Evolutionary conservation across 2,329 filamentous ascomycete genomes (phyloP).

Genomic region (Fusarium camptoceras): DNA sequence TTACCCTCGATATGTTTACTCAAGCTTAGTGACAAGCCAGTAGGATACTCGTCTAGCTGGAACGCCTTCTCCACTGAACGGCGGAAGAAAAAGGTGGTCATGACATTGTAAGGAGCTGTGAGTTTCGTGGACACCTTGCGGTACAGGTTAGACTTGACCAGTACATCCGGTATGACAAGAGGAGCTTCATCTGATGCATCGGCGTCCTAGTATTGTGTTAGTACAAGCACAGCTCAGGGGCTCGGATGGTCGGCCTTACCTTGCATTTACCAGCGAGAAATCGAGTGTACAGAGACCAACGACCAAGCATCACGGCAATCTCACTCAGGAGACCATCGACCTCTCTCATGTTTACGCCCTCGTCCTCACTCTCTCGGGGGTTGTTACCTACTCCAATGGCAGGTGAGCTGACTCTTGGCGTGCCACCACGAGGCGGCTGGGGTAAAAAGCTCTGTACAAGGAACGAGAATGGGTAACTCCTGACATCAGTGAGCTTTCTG

Average conservation of each 20-base stretch:
- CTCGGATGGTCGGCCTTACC: constrained; percentile 59
- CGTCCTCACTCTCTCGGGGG: constrained; percentile 80
- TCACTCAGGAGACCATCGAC: constrained; percentile 89
- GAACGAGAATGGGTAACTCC: constrained; percentile 97
- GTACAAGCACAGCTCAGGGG: constrained; percentile 4
- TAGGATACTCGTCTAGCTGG: constrained; percentile 90
- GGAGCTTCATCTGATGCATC: constrained; percentile 64
- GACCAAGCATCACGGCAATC: constrained; percentile 89
- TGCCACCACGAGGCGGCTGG: constrained; percentile 71
- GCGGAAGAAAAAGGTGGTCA: constrained; percentile 97
- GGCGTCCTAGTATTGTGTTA: constrained; percentile 59
- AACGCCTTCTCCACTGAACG: constrained; percentile 97
- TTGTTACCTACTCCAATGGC: constrained; percentile 68
- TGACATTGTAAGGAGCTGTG: constrained; percentile 83
- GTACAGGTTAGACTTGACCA: constrained; percentile 82
- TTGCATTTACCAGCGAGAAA: constrained; percentile 90
- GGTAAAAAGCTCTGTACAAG: constrained; percentile 93
- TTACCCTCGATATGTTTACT: constrained; percentile 79
- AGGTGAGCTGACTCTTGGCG: constrained; percentile 80
- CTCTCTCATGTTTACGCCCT: constrained; percentile 96
- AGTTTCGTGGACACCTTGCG: constrained; percentile 83
- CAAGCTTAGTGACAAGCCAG: constrained; percentile 80
- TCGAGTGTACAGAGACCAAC: constrained; percentile 91
- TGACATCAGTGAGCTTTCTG: constrained; percentile 91
- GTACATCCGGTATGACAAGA: constrained; percentile 76